Base-by-base conservation (phyloP, 768 basidiomycete species). In the Leccinum variicolor region DNA sequence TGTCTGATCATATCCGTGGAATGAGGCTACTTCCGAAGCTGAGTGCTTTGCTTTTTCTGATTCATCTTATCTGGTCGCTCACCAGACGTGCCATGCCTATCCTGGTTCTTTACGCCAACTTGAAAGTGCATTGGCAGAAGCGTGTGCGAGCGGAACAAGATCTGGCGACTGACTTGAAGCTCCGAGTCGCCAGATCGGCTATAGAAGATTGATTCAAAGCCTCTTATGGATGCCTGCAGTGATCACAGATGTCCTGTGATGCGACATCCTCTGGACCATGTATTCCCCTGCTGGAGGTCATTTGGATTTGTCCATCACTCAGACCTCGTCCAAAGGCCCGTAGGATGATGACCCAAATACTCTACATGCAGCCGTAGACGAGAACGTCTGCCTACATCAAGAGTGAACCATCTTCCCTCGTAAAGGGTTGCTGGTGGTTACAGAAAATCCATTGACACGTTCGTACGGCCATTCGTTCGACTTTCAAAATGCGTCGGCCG, bases 401-500 rank as follows among this genome's bases (percentile, higher is more conserved):
- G 29, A 15, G 9, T 19, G 50, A 21, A 63, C 25, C 43, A 2
- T 39, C 7, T 21, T 9, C n/a, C 2, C 33, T 6, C 5, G 31
- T 36, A 36, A 19, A 74, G 65, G 74, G 14, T 71, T 68, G 49
- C 55, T 73, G 43, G n/a, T 17, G 2, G 36, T 39, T 49, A 13
- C 43, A 47, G 21, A 23, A 39, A 17, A 39, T 34, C 0, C 4
- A 6, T 11, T 6, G 15, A n/a, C 6, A 26, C 4, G 28, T 28
- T 31, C 0, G 33, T 25, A 21, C 1, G 23, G 11, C 4, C 29
- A 56, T 15, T 49, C 51, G 3, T 66, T 68, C 36, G 17, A 39
- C 6, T 64, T 58, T 58, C n/a, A n/a, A n/a, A n/a, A n/a, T 61
- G 54, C 17, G 70, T 85, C 25, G 78, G 81, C 68, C 83, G 81